phyloP scores from a whole-genome alignment of 768 basidiomycete genomes.

The Tylopilus subfusipes region DNA sequence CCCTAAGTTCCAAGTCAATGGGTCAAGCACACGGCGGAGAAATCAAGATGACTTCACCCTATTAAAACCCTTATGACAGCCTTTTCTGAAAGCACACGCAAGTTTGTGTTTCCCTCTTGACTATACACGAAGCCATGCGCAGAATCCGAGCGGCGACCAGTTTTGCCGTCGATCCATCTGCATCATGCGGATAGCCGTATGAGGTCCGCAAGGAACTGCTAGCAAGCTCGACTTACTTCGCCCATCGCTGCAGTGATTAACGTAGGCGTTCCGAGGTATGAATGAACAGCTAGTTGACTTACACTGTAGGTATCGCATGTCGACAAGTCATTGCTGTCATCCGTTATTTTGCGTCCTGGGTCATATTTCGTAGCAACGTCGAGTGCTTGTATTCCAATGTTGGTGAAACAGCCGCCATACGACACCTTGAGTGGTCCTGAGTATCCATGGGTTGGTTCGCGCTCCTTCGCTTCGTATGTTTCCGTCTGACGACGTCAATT shows the following conservation, averaged over 20 bases:
- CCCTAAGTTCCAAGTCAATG: constrained; percentile 11
- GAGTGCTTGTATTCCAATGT: constrained; percentile 46
- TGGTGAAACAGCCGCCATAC: constrained; percentile 14
- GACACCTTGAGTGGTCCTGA: background rate
- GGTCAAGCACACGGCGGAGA: background rate
- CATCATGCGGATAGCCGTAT: background rate
- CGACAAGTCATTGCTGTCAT: constrained; percentile 41
- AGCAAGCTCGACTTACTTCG: constrained; percentile 9
- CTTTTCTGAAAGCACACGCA: constrained; percentile 39
- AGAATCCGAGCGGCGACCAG: constrained; percentile 54
- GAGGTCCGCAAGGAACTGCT: background rate
- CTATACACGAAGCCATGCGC: constrained; percentile 53
- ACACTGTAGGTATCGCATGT: constrained; percentile 49
- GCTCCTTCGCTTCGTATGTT: background rate
- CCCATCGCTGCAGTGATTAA: background rate
- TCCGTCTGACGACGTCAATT: background rate
- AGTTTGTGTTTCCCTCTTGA: constrained; percentile 40
- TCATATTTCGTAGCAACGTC: constrained; percentile 45
- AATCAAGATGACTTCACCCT: constrained; percentile 36
- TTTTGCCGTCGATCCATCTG: constrained; percentile 53
- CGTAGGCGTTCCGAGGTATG: background rate
- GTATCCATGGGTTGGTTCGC: background rate
- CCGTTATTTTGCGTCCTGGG: constrained; percentile 38
- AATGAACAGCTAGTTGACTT: background rate
- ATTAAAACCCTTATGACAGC: constrained; percentile 48